Evolutionary conservation across 306 rosid genomes (phyloP).

Genomic region (Acacia acuminata): DNA sequence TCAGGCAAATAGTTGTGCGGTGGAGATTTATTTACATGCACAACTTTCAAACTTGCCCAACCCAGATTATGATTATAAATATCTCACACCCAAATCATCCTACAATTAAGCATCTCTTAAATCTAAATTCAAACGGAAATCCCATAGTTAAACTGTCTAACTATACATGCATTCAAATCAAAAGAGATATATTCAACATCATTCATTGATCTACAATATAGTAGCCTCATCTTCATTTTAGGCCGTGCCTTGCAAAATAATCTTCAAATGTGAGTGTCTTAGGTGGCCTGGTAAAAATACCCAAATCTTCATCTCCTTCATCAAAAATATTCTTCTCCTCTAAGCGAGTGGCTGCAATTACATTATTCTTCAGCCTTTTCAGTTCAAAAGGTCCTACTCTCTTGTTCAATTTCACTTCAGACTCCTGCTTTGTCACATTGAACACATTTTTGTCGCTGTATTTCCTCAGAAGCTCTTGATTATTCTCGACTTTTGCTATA

Average conservation of each 20-base stretch:
- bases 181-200: background rate
- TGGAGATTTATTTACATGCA: no score
- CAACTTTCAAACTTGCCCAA: no score
- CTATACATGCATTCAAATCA: background rate
- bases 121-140: no score
- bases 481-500: background rate
- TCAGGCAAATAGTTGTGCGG: no score
- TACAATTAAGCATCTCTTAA: no score
- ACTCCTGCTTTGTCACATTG: background rate
- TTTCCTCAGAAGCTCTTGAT: background rate
- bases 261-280: background rate
- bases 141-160: background rate
- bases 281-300: background rate
- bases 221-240: background rate
- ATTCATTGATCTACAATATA: no score
- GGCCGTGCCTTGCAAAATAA: background rate
- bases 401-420: background rate
- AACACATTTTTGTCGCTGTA: background rate
- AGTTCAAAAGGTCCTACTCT: background rate
- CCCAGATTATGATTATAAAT: no score
- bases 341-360: background rate
- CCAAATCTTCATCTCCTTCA: background rate
- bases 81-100: no score
- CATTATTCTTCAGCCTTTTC: background rate
- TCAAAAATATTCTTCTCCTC: background rate